Percentiles rank a stretch among this genome's conserved stretches.
Evolutionary conservation across 2,329 filamentous ascomycete species (phyloP).

Genomic region (Thielaviopsis cerberus): DNA sequence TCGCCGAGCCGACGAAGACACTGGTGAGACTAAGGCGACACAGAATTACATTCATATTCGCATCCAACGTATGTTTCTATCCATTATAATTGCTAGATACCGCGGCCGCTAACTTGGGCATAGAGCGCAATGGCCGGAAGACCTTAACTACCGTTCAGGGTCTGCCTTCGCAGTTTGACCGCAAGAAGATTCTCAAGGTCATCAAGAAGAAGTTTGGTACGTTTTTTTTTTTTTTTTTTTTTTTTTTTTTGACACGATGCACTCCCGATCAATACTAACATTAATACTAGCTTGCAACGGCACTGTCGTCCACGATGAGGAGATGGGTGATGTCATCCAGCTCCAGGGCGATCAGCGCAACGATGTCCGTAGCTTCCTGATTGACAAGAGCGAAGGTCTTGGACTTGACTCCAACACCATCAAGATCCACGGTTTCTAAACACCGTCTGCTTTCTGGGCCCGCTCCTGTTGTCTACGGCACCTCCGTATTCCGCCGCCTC

Average conservation of each 20-base stretch:
- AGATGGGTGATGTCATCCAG: constrained; percentile 99
- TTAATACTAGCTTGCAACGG: constrained; percentile 76
- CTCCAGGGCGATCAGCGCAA: constrained; percentile 98
- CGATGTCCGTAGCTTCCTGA: constrained; percentile 93
- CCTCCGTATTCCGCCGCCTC: constrained; percentile 14
- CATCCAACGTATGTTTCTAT: constrained; percentile 72
- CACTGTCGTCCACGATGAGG: constrained; percentile 86
- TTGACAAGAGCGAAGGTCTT: constrained; percentile 86
- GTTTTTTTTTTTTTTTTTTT: constrained; percentile 16
- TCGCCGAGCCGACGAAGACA: constrained; percentile 99
- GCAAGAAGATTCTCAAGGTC: constrained; percentile 99
- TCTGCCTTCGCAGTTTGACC: constrained; percentile 95
- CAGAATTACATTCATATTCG: constrained; percentile 99
- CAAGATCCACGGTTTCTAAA: constrained; percentile 52
- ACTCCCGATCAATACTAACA: constrained; percentile 16
- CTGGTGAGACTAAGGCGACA: constrained; percentile 82
- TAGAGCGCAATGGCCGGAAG: constrained; percentile 99
- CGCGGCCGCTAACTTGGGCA: neutral
- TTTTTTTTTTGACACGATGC: neutral
- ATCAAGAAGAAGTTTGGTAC: constrained; percentile 98
- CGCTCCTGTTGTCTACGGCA: constrained; percentile 14
- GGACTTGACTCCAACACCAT: constrained; percentile 92
- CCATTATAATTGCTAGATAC: neutral
- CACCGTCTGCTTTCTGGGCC: constrained; percentile 7
- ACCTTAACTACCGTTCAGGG: constrained; percentile 99